A percentile compares a stretch with the other conserved stretches of the same genome.
Conservation (phyloP, 2,329 filamentous ascomycete genomes). For the Colletotrichum liriopes region DNA sequence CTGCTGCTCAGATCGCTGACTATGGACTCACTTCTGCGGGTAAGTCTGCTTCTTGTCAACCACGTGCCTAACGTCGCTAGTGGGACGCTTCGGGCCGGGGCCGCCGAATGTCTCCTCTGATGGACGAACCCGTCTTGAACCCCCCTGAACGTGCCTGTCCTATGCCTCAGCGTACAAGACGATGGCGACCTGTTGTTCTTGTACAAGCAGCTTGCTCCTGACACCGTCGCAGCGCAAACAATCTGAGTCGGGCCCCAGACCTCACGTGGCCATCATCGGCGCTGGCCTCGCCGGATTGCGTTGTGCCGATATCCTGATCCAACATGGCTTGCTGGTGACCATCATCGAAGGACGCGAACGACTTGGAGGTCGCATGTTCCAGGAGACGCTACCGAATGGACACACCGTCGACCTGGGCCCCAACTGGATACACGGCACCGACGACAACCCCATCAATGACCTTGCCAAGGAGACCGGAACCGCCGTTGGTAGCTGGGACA, state of each 20-base stretch:
- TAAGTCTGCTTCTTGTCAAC: slow-evolving; percentile 45
- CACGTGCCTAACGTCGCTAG: slow-evolving; percentile 40
- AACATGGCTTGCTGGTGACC: slow-evolving; percentile 77
- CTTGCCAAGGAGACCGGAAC: slow-evolving; percentile 75
- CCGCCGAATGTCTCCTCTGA: slow-evolving; percentile 24
- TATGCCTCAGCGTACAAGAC: slow-evolving; percentile 19
- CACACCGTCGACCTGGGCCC: slow-evolving; percentile 74
- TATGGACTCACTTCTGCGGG: slow-evolving; percentile 56
- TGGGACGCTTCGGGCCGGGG: slow-evolving; percentile 23
- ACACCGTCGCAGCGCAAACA: slow-evolving; percentile 38
- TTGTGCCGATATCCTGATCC: slow-evolving; percentile 77
- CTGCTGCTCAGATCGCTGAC: slow-evolving; percentile 49
- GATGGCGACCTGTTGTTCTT: slow-evolving; percentile 5
- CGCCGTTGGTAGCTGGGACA: slow-evolving; percentile 63
- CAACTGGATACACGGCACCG: slow-evolving; percentile 87
- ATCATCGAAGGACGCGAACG: slow-evolving; percentile 78
- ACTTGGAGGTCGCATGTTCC: slow-evolving; percentile 76
- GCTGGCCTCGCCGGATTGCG: slow-evolving; percentile 80
- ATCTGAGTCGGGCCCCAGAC: slow-evolving; percentile 50
- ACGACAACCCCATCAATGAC: slow-evolving; percentile 79
- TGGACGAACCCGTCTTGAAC: slow-evolving; percentile 13
- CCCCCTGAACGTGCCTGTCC: slow-evolving; percentile 20
- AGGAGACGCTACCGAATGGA: slow-evolving; percentile 64
- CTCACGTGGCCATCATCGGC: slow-evolving; percentile 78
- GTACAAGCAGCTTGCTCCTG: slow-evolving; percentile 27